Percentiles rank a stretch among this genome's conserved stretches.
Evolutionary conservation across 164 flowering plant species (phyloP).

Genomic region (Euptelea pleiosperma): DNA sequence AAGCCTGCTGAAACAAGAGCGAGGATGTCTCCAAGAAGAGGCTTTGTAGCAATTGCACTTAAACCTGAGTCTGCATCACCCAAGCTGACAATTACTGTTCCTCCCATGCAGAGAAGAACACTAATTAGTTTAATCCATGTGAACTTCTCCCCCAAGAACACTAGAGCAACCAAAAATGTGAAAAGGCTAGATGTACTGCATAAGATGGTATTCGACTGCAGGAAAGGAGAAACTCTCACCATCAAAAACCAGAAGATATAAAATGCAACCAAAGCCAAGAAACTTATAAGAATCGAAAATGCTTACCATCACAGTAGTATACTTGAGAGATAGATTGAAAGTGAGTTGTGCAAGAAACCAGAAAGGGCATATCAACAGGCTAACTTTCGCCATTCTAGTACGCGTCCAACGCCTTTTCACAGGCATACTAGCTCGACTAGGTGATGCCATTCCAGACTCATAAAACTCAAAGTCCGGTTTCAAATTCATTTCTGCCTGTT

Average conservation of each 20-base stretch:
- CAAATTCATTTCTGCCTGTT: slow-evolving; percentile 20
- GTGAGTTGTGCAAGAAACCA: slow-evolving; percentile 93
- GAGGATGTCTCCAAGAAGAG: slow-evolving; percentile 81
- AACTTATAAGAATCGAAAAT: slow-evolving; percentile 1
- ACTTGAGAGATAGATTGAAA: slow-evolving; percentile 89
- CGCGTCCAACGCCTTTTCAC: slow-evolving; percentile 93
- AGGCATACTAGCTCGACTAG: slow-evolving; percentile 20
- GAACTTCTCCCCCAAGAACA: slow-evolving; percentile 83
- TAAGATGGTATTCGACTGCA: slow-evolving; percentile 92
- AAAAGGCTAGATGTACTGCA: slow-evolving; percentile 94
- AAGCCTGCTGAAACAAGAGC: slow-evolving; percentile 73
- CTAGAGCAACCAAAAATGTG: slow-evolving; percentile 79
- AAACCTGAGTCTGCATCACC: no score
- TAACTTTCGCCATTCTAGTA: slow-evolving; percentile 64
- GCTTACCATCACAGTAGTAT: slow-evolving; percentile 92
- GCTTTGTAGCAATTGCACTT: slow-evolving; percentile 54
- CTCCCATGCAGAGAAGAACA: slow-evolving; percentile 95
- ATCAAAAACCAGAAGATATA: not conserved
- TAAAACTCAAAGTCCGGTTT: slow-evolving; percentile 11
- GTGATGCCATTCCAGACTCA: slow-evolving; percentile 19
- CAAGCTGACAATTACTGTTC: slow-evolving; percentile 85
- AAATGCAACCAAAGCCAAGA: not conserved
- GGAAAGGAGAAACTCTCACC: slow-evolving; percentile 2
- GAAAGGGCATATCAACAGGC: slow-evolving; percentile 82
- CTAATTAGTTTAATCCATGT: slow-evolving; percentile 84